A percentile compares a stretch with the other conserved stretches of the same genome.
Conservation (phyloP, 2,329 filamentous ascomycete genomes). For the Tolypocladium inflatum region DNA sequence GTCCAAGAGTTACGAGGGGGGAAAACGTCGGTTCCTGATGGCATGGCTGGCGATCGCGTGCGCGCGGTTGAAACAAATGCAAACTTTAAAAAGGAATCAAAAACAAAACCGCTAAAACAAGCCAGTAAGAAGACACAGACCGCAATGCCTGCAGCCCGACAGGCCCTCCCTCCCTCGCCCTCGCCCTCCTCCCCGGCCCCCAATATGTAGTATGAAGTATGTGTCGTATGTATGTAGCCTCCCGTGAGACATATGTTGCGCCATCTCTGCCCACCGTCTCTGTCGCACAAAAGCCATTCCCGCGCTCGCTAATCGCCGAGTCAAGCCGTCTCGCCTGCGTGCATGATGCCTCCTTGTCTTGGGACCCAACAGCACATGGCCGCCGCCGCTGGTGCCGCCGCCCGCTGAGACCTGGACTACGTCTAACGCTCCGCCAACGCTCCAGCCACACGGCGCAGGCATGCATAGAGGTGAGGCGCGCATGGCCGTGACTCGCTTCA, state of each 20-base stretch:
- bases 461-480: neutral
- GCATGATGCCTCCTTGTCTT: neutral
- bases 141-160: neutral
- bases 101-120: neutral
- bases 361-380: neutral
- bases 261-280: neutral
- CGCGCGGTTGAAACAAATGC: neutral
- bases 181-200: neutral
- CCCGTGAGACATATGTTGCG: neutral
- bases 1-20: no score
- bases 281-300: conserved; percentile 1
- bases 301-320: conserved; percentile 6
- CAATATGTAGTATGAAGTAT: neutral
- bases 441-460: neutral
- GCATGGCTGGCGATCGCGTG: neutral
- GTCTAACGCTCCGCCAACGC: neutral
- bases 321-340: conserved; percentile 3
- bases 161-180: neutral
- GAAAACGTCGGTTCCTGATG: neutral
- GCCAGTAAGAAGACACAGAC: neutral
- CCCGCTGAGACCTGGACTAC: neutral
- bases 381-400: neutral
- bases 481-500: neutral
- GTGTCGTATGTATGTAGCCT: neutral
- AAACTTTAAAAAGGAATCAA: neutral